A percentile compares a stretch with the other conserved stretches of the same genome.
These are phyloP conservation scores for Emmonsia crescens DNA, from an alignment of 2,329 filamentous ascomycete genomes.

Conservation along the genomic window DNA sequence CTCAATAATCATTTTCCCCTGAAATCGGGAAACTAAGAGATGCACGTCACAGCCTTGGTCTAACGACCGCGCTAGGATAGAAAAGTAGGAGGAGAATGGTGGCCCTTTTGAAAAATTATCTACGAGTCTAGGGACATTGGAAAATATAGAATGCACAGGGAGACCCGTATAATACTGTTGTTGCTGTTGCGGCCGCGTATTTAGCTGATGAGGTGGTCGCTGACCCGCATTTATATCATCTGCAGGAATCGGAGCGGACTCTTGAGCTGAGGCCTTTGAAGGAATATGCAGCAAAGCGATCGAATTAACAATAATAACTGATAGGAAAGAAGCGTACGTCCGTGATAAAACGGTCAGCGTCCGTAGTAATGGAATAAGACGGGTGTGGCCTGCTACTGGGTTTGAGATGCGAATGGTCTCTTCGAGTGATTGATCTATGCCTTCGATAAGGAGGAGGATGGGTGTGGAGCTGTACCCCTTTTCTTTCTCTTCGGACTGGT, in stretches of 20 bases:
- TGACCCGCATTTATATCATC: not conserved
- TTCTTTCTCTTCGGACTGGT: not conserved
- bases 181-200: not conserved
- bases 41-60: conserved; percentile 32
- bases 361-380: conserved; percentile 23
- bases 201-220: not conserved
- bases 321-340: conserved; percentile 19
- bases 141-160: not conserved
- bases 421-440: conserved; percentile 28
- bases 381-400: conserved; percentile 24
- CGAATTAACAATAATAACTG: conserved; percentile 29
- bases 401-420: conserved; percentile 30
- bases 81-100: conserved; percentile 15
- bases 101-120: conserved; percentile 13
- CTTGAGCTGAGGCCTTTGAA: not conserved
- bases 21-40: conserved; percentile 24
- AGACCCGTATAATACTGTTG: not conserved
- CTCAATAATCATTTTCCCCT: conserved; percentile 22
- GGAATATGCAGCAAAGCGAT: conserved; percentile 16
- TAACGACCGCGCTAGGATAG: conserved; percentile 25
- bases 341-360: conserved; percentile 26
- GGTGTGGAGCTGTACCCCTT: not conserved
- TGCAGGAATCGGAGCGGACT: no score
- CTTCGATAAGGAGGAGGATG: conserved; percentile 24
- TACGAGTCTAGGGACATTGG: not conserved